phyloP scores from a whole-genome alignment of 73 alveolate species.

The Stentor roeselii region DNA sequence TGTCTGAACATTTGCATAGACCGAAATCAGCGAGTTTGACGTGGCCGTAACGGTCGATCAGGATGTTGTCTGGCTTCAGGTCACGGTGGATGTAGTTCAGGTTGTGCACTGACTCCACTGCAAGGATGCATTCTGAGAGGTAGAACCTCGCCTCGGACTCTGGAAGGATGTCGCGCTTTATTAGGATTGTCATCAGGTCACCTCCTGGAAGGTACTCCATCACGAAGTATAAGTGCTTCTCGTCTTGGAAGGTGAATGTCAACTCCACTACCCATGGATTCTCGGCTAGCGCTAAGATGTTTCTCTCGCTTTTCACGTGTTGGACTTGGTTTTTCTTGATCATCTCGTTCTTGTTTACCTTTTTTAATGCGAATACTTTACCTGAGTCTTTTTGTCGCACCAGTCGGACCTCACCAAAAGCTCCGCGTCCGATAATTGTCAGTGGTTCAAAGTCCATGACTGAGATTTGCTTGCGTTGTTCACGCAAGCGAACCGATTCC shows the following conservation, averaged over 20 bases:
- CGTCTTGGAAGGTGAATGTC: constrained; percentile 52
- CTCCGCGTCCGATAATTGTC: constrained; percentile 81
- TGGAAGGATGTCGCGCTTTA: constrained; percentile 81
- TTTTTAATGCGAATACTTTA: constrained; percentile 50
- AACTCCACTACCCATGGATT: constrained; percentile 57
- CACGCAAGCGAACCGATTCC: constrained; percentile 40
- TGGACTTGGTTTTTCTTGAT: constrained; percentile 55
- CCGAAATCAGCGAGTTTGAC: constrained; percentile 70
- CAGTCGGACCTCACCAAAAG: constrained; percentile 85
- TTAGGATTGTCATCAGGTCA: constrained; percentile 75
- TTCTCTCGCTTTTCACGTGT: constrained; percentile 76
- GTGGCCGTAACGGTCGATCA: constrained; percentile 77
- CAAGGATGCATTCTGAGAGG: constrained; percentile 76
- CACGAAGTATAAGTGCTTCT: constrained; percentile 52
- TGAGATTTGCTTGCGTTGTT: constrained; percentile 29
- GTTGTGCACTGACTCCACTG: constrained; percentile 86
- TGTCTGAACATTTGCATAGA: constrained; percentile 46
- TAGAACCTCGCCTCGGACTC: constrained; percentile 84
- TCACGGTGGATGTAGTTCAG: constrained; percentile 85
- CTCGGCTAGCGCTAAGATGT: constrained; percentile 60
- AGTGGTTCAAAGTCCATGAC: constrained; percentile 62
- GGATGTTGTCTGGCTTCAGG: constrained; percentile 82
- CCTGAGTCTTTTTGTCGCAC: constrained; percentile 42
- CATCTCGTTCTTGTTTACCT: constrained; percentile 73
- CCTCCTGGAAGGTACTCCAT: constrained; percentile 67